Percentiles rank a stretch among this genome's conserved stretches.
phyloP scores from a whole-genome alignment of 768 basidiomycete genomes.

The Lentinula raphanica region DNA sequence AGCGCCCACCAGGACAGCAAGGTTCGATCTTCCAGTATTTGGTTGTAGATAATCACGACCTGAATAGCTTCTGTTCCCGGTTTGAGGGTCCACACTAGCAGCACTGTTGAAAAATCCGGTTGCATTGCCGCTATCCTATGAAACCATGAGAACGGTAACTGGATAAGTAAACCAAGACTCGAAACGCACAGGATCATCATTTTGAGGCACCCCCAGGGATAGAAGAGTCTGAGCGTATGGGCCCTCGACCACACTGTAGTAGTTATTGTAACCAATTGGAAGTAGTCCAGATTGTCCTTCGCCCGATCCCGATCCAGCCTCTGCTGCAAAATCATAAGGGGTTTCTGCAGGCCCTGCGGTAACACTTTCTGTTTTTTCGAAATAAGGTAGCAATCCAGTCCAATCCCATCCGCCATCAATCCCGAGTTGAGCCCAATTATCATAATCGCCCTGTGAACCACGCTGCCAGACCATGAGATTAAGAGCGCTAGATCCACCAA shows the following conservation, averaged over 20 bases:
- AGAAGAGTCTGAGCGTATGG: background rate
- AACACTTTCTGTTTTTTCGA: slow-evolving; percentile 6
- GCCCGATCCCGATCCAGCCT: background rate
- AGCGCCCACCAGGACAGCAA: slow-evolving; percentile 22
- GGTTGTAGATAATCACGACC: slow-evolving; percentile 1
- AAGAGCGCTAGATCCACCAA: slow-evolving; percentile 17
- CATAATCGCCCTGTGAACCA: slow-evolving; percentile 16
- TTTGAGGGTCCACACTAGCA: background rate
- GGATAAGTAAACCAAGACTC: background rate
- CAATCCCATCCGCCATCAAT: slow-evolving; percentile 9
- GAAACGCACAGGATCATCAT: background rate
- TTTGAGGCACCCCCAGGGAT: background rate
- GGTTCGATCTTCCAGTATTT: slow-evolving; percentile 14
- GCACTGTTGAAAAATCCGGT: background rate
- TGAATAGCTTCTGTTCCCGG: slow-evolving; percentile 4
- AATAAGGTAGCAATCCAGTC: slow-evolving; percentile 5
- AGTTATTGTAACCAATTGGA: background rate
- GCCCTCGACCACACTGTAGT: background rate
- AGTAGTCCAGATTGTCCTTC: background rate
- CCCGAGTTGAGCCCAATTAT: slow-evolving; percentile 14
- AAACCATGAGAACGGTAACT: background rate
- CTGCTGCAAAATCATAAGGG: background rate
- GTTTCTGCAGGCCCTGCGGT: background rate
- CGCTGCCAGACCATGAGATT: slow-evolving; percentile 17
- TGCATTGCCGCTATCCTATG: background rate